A percentile compares a stretch with the other conserved stretches of the same genome.
phyloP scores from a whole-genome alignment of 129 eudicot species.

The Helianthus tuberosus region DNA sequence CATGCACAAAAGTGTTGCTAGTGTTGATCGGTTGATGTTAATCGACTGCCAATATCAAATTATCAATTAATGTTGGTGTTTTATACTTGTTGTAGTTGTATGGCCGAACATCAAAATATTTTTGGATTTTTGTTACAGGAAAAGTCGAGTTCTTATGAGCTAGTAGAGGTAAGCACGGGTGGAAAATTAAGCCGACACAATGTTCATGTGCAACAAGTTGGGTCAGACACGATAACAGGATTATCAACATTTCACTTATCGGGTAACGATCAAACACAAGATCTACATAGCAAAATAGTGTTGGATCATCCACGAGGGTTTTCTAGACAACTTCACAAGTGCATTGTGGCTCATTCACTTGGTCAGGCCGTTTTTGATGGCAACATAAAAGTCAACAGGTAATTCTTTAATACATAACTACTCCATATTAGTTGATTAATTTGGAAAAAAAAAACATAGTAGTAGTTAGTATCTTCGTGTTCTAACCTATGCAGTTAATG shows the following conservation, averaged over 20 bases:
- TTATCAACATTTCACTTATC: conserved; percentile 85
- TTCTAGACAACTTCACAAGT: conserved; percentile 89
- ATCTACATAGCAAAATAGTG: conserved; percentile 81
- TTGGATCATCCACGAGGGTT: conserved; percentile 89
- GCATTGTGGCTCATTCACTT: conserved; percentile 83
- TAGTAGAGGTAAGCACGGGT: conserved; percentile 83
- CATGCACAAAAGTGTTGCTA: too few species aligned
- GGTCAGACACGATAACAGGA: conserved; percentile 82
- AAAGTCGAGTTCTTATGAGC: conserved; percentile 71
- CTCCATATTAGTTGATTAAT: neutral
- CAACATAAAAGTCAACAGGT: conserved; percentile 91
- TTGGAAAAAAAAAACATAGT: neutral
- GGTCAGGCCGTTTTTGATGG: conserved; percentile 98
- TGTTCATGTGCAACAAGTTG: conserved; percentile 83
- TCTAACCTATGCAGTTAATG: neutral
- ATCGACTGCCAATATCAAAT: too few species aligned
- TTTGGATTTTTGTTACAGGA: conserved; percentile 44
- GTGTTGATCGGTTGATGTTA: too few species aligned
- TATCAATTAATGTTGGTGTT: too few species aligned
- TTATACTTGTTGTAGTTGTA: too few species aligned
- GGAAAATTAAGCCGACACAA: conserved; percentile 90
- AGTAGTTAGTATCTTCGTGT: neutral
- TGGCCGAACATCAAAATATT: too few species aligned
- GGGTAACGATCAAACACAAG: conserved; percentile 72
- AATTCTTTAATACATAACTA: neutral